These are phyloP conservation scores for Alternaria viburni DNA, from an alignment of 2,329 filamentous ascomycete genomes.

Conservation along the genomic window DNA sequence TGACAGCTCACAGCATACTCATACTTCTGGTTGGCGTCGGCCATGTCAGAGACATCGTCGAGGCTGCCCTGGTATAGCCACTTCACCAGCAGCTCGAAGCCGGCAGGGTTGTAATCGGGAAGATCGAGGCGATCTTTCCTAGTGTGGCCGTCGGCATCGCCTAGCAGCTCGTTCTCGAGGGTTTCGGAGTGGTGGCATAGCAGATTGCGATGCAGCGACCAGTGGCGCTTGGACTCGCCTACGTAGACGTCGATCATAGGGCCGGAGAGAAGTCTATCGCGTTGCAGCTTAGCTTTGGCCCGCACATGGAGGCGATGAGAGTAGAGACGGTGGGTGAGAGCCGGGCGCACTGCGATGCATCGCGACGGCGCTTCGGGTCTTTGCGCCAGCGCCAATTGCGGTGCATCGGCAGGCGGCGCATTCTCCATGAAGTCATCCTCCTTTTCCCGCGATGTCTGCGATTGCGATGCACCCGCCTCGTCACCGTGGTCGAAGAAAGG, in stretches of 20 bases:
- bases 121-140: slow-evolving; percentile 54
- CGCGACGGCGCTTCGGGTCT: slow-evolving; percentile 12
- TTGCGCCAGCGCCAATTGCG: slow-evolving; percentile 20
- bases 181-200: slow-evolving; percentile 60
- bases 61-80: slow-evolving; percentile 63
- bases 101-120: slow-evolving; percentile 57
- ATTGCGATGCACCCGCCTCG: slow-evolving; percentile 21
- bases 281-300: slow-evolving; percentile 54
- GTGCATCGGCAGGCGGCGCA: slow-evolving; percentile 22
- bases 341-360: slow-evolving; percentile 39
- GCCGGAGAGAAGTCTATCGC: slow-evolving; percentile 60
- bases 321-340: slow-evolving; percentile 44
- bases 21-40: slow-evolving; percentile 57
- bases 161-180: slow-evolving; percentile 48
- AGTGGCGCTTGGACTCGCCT: slow-evolving; percentile 55
- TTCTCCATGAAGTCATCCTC: slow-evolving; percentile 12
- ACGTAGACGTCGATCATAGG: slow-evolving; percentile 60
- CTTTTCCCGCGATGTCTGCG: slow-evolving; percentile 16
- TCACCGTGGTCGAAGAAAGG: slow-evolving; percentile 23
- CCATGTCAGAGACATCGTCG: slow-evolving; percentile 56
- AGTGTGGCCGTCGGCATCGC: slow-evolving; percentile 41
- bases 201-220: slow-evolving; percentile 60
- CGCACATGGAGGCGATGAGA: slow-evolving; percentile 48
- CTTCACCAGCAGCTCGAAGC: slow-evolving; percentile 62
- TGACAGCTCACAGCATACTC: slow-evolving; percentile 61